Percentiles rank a stretch among this genome's conserved stretches.
Evolutionary conservation across 2,329 filamentous ascomycete genomes (phyloP).

Genomic region (Colletotrichum camelliae): DNA sequence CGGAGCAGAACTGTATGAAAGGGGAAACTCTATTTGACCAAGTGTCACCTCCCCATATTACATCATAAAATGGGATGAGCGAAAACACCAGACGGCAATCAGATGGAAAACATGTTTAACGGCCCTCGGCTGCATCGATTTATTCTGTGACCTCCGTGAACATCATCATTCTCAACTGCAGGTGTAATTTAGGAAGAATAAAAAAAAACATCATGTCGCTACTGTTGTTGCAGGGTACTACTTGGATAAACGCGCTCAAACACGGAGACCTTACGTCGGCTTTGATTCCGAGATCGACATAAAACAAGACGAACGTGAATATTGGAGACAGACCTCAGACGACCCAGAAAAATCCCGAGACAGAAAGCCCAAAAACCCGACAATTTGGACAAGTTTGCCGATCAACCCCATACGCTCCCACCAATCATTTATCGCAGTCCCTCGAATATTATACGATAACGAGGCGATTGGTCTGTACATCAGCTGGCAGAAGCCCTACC

Average conservation of each 20-base stretch:
- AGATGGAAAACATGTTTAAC: neutral
- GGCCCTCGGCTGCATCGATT: neutral
- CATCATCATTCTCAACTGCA: neutral
- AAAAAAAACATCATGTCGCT: neutral
- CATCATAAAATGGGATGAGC: neutral
- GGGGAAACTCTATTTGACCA: neutral
- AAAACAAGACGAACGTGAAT: neutral
- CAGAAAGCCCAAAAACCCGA: neutral
- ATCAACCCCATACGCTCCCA: neutral
- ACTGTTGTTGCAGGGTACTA: too few species aligned
- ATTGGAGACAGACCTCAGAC: neutral
- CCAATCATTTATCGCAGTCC: neutral
- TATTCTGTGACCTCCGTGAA: fast-evolving
- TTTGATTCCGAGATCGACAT: neutral
- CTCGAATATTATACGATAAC: neutral
- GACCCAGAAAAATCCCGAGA: neutral
- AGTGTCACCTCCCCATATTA: neutral
- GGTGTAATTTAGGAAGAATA: neutral
- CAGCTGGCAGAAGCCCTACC: neutral
- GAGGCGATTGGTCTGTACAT: neutral
- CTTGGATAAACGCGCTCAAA: neutral
- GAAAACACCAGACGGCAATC: neutral
- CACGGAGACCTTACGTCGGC: neutral
- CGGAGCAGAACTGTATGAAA: neutral
- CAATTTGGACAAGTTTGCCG: neutral